A percentile compares a stretch with the other conserved stretches of the same genome.
phyloP scores from a whole-genome alignment of 2,329 filamentous ascomycete species.

The Neonectria sp. region DNA sequence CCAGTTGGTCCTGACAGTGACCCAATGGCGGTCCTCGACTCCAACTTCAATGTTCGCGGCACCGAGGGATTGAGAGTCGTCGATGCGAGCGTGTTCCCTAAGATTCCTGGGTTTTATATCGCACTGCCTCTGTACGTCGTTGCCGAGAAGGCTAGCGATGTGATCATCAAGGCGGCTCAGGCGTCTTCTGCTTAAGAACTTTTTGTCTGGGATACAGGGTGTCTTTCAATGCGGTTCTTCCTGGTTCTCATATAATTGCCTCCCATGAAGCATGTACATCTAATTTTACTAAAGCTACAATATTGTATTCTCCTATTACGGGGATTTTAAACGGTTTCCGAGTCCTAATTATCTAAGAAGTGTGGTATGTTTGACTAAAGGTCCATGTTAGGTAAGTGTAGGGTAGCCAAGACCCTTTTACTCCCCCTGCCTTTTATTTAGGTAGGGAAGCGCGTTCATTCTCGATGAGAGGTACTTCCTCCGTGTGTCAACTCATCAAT shows the following conservation, averaged over 20 bases:
- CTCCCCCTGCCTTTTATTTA: too few species aligned
- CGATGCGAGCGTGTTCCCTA: slow-evolving; percentile 69
- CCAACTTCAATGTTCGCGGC: slow-evolving; percentile 70
- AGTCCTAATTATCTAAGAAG: too few species aligned
- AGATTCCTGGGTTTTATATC: slow-evolving; percentile 43
- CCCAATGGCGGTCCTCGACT: slow-evolving; percentile 69
- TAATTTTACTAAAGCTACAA: too few species aligned
- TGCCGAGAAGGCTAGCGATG: slow-evolving; percentile 69
- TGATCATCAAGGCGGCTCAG: slow-evolving; percentile 49
- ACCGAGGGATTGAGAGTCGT: slow-evolving; percentile 71
- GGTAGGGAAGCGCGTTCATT: too few species aligned
- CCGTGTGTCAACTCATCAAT: too few species aligned
- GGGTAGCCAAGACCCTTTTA: too few species aligned
- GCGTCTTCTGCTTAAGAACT: slow-evolving; percentile 1
- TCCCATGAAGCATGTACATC: neutral
- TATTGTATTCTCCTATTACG: too few species aligned
- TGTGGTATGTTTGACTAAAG: too few species aligned
- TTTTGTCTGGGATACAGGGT: neutral
- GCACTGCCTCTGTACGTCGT: slow-evolving; percentile 55
- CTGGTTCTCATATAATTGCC: neutral
- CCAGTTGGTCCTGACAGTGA: slow-evolving; percentile 70
- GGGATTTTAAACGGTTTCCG: too few species aligned
- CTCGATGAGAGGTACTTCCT: too few species aligned
- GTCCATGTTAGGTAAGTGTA: too few species aligned
- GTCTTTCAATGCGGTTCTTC: neutral